Percentiles rank a stretch among this genome's conserved stretches.
phyloP scores from a whole-genome alignment of 805 yeast species.

The Komagataella pseudopastoris region DNA sequence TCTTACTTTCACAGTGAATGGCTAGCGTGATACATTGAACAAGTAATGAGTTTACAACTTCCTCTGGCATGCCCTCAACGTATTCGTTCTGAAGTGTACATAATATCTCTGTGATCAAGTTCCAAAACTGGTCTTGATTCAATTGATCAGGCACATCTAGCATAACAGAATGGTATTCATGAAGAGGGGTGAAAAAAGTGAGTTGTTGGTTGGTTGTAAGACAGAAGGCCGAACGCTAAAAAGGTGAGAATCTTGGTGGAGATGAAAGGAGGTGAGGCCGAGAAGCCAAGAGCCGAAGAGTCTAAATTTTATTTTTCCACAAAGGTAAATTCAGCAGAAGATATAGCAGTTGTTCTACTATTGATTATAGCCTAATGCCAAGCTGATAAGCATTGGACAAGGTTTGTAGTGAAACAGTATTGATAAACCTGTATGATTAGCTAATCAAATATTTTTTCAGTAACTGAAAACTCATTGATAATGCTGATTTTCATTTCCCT shows the following conservation, averaged over 20 bases:
- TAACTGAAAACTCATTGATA: no score
- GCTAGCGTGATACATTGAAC: conserved; percentile 19
- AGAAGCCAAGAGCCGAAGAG: neutral
- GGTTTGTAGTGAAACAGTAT: no score
- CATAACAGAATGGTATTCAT: conserved; percentile 6
- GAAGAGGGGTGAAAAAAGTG: neutral
- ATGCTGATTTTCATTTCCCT: no score
- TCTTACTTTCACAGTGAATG: conserved; percentile 8
- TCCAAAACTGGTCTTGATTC: conserved; percentile 18
- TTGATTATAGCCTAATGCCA: no score
- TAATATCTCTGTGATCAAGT: conserved; percentile 15
- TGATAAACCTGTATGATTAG: no score
- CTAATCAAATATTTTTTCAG: no score
- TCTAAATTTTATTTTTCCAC: neutral
- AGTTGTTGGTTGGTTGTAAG: neutral
- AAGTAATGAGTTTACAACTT: conserved; percentile 19
- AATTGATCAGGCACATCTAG: conserved; percentile 7
- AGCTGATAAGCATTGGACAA: no score
- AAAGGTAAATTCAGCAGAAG: no score
- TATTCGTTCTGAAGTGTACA: conserved; percentile 7
- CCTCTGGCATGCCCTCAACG: conserved; percentile 7
- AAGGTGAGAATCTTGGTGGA: neutral
- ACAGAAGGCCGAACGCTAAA: neutral
- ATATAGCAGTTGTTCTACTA: no score
- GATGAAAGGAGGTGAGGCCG: neutral